A percentile compares a stretch with the other conserved stretches of the same genome.
phyloP scores from a whole-genome alignment of 331 rosid genomes.

The Quercus phellos region DNA sequence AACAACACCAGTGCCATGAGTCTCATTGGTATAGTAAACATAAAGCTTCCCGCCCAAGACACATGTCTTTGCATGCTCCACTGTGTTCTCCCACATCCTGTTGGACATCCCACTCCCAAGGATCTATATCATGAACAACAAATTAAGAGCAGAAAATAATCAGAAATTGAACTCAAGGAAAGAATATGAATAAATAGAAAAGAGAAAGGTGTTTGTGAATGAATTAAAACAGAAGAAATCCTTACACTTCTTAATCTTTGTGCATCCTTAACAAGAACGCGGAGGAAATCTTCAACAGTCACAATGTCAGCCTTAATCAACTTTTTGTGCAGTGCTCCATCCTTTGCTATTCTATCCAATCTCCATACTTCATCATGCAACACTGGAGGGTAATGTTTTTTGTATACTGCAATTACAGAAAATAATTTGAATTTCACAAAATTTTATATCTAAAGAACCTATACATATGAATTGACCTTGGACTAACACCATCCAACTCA shows the following conservation, averaged over 20 bases:
- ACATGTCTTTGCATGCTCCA: slow-evolving; percentile 92
- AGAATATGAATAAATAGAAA: not conserved
- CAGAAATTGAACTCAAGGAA: not conserved
- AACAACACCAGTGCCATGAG: slow-evolving; percentile 51
- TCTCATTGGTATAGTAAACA: slow-evolving; percentile 60
- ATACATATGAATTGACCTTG: not conserved
- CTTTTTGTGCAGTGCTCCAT: slow-evolving; percentile 83
- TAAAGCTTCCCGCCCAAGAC: slow-evolving; percentile 72
- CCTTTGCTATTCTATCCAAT: slow-evolving; percentile 81
- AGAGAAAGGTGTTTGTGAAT: not conserved
- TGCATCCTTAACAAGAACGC: slow-evolving; percentile 63
- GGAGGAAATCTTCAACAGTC: slow-evolving; percentile 78
- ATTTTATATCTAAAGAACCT: not conserved
- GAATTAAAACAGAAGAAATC: not conserved
- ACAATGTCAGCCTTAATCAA: slow-evolving; percentile 46
- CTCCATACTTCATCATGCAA: slow-evolving; percentile 90
- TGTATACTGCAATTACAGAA: slow-evolving; percentile 56
- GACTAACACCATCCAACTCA: not conserved
- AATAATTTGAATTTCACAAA: slow-evolving; percentile 1
- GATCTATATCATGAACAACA: slow-evolving; percentile 34
- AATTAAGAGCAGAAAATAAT: slow-evolving; percentile 3
- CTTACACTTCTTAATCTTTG: slow-evolving; percentile 79
- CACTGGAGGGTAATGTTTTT: slow-evolving; percentile 88
- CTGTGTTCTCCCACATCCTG: slow-evolving; percentile 90
- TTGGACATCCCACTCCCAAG: slow-evolving; percentile 94